These are phyloP conservation scores for Sungouiozyma ichnusensis DNA, from an alignment of 805 yeast species.

Conservation along the genomic window DNA sequence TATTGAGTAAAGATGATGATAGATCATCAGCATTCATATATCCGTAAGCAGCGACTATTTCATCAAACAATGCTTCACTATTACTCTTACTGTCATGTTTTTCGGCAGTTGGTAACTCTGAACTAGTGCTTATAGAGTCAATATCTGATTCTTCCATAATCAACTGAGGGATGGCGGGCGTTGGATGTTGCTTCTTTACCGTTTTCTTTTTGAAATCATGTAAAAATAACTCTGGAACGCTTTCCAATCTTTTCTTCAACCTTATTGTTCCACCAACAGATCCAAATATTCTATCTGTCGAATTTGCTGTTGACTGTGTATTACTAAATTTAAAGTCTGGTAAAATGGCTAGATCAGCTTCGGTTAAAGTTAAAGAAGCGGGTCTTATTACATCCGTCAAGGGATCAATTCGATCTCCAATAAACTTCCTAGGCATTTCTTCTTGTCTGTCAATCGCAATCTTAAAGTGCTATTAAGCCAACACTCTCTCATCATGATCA, in stretches of 20 bases:
- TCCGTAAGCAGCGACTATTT: conserved; percentile 19
- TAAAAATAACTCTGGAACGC: conserved; percentile 25
- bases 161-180: neutral
- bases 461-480: neutral
- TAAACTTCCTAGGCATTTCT: conserved; percentile 25
- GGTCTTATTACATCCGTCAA: conserved; percentile 24
- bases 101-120: neutral
- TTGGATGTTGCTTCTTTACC: neutral
- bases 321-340: conserved; percentile 13
- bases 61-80: conserved; percentile 21
- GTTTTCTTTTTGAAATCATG: conserved; percentile 15
- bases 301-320: conserved; percentile 3
- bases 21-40: neutral
- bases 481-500: neutral
- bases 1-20: neutral
- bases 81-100: conserved; percentile 5
- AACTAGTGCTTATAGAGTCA: neutral
- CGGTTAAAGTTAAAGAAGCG: conserved; percentile 23
- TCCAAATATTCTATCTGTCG: conserved; percentile 10
- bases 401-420: conserved; percentile 21
- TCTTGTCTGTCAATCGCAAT: neutral
- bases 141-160: neutral
- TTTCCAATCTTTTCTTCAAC: conserved; percentile 21
- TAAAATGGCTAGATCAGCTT: conserved; percentile 18
- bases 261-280: conserved; percentile 22